Evolutionary conservation across 176 grass and related monocot genomes (phyloP).

Genomic region (Cymbopogon citratus): DNA sequence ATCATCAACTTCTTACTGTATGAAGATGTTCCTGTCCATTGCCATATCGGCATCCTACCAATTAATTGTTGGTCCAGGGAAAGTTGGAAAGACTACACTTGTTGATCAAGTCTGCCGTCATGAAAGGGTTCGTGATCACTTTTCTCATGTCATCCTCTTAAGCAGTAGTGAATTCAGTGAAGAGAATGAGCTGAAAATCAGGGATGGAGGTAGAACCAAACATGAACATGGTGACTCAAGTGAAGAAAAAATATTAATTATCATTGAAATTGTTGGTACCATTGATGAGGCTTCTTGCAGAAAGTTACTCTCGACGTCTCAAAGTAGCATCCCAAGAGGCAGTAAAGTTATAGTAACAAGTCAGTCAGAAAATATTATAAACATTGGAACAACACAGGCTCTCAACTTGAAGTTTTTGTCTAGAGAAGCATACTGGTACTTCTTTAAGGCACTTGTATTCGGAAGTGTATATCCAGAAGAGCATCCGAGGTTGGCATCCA

Average conservation of each 20-base stretch:
- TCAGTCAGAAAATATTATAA: too few relatives aligned
- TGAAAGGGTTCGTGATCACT: background rate
- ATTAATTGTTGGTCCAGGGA: conserved; percentile 16
- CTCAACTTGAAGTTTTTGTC: too few relatives aligned
- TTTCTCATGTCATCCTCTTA: background rate
- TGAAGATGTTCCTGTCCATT: background rate
- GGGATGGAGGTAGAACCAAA: background rate
- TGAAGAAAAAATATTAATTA: conserved; percentile 12
- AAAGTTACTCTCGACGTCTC: too few relatives aligned
- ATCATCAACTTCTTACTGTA: conserved; percentile 7
- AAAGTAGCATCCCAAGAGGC: too few relatives aligned
- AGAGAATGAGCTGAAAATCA: background rate
- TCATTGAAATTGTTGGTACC: background rate
- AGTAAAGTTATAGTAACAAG: too few relatives aligned
- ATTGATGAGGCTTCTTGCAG: too few relatives aligned
- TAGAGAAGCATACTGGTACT: too few relatives aligned
- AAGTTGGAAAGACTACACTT: conserved; percentile 22
- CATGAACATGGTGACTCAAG: background rate
- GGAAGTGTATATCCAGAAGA: too few relatives aligned
- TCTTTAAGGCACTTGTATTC: too few relatives aligned
- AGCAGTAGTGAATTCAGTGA: background rate
- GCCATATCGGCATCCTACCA: background rate
- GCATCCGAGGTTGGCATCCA: too few relatives aligned
- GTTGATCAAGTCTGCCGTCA: conserved; percentile 2
- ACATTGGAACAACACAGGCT: too few relatives aligned